A percentile compares a stretch with the other conserved stretches of the same genome.
Evolutionary conservation across 257 asterid species (phyloP).

Genomic region (Capsicum baccatum): DNA sequence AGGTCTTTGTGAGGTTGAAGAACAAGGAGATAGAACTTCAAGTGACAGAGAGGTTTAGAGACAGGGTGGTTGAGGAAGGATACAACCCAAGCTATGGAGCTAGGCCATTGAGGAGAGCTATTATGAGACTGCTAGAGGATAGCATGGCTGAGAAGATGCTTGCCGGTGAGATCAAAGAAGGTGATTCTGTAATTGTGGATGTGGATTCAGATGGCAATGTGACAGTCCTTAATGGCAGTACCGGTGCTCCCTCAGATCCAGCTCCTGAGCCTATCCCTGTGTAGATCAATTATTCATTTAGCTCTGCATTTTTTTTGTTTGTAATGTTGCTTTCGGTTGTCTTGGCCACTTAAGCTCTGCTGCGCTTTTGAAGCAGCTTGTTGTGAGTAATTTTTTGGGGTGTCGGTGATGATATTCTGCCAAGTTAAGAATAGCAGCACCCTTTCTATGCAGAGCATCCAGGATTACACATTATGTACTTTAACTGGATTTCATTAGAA

Average conservation of each 20-base stretch:
- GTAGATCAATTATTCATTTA: slow-evolving; percentile 38
- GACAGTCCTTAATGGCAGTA: slow-evolving; percentile 62
- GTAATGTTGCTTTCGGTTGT: slow-evolving; percentile 29
- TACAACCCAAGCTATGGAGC: slow-evolving; percentile 82
- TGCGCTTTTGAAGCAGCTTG: slow-evolving; percentile 14
- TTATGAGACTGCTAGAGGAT: slow-evolving; percentile 79
- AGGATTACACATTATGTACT: neutral
- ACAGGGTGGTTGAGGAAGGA: slow-evolving; percentile 71
- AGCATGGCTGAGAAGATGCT: slow-evolving; percentile 86
- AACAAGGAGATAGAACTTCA: slow-evolving; percentile 63
- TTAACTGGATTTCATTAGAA: neutral
- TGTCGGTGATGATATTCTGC: neutral
- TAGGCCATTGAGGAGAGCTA: slow-evolving; percentile 81
- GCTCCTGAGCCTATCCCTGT: slow-evolving; percentile 52
- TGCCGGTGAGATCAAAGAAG: slow-evolving; percentile 66
- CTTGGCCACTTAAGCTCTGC: slow-evolving; percentile 10
- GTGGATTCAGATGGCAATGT: slow-evolving; percentile 72
- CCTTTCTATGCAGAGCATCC: neutral
- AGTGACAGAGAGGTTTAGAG: slow-evolving; percentile 67
- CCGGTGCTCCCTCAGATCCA: slow-evolving; percentile 55
- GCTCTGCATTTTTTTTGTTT: slow-evolving; percentile 1
- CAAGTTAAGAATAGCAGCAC: neutral
- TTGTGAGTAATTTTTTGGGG: slow-evolving; percentile 26
- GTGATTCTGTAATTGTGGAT: slow-evolving; percentile 65
- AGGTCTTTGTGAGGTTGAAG: slow-evolving; percentile 67